Percentiles rank a stretch among this genome's conserved stretches.
Conservation (phyloP, 345 rosid species). For the Reutealis trisperma region DNA sequence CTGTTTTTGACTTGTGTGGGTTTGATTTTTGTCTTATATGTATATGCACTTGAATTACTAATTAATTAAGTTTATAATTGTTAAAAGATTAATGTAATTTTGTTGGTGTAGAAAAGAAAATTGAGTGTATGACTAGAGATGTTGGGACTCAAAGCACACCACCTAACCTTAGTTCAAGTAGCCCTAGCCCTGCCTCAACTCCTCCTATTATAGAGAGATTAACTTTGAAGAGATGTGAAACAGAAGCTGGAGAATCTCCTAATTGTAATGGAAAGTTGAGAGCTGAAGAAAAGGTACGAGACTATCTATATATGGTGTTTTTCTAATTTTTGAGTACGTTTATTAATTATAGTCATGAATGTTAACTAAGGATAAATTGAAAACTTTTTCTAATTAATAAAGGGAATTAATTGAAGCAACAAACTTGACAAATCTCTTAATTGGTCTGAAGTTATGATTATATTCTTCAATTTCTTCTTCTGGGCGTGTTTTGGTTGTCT, state of each 20-base stretch:
- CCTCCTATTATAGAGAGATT: conserved; percentile 62
- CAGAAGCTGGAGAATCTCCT: conserved; percentile 54
- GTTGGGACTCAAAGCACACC: conserved; percentile 86
- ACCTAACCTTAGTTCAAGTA: conserved; percentile 50
- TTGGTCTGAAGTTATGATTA: background rate
- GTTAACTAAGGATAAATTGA: background rate
- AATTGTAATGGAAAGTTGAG: conserved; percentile 35
- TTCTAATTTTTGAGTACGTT: background rate
- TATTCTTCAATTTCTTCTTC: background rate
- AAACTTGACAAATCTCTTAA: background rate
- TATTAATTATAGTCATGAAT: too few relatives aligned
- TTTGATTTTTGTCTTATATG: background rate
- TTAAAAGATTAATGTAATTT: background rate
- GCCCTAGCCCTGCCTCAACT: conserved; percentile 76
- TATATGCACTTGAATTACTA: too few relatives aligned
- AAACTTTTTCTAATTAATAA: too few relatives aligned
- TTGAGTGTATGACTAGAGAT: conserved; percentile 57
- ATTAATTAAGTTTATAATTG: background rate
- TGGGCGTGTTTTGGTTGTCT: background rate
- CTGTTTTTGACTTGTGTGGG: background rate
- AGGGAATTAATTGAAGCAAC: too few relatives aligned
- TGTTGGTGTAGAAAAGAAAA: conserved; percentile 50
- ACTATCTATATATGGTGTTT: background rate
- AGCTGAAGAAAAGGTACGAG: conserved; percentile 52
- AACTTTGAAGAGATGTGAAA: conserved; percentile 43